Evolutionary conservation across 2,329 filamentous ascomycete species (phyloP).

Genomic region (Aspergillus quadricinctus): DNA sequence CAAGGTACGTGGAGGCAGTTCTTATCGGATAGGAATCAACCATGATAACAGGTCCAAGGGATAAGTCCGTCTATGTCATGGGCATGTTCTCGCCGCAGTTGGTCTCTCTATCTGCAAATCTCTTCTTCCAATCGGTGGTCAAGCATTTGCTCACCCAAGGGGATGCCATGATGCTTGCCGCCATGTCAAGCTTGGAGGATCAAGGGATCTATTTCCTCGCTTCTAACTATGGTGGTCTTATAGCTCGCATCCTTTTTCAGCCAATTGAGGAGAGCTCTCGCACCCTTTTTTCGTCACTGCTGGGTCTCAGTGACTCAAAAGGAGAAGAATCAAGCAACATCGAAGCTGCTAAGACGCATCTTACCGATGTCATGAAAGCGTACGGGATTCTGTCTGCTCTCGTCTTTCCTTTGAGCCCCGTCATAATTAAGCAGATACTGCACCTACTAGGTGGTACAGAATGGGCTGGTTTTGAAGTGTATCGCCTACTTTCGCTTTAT

Average conservation of each 20-base stretch:
- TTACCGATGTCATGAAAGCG: conserved; percentile 56
- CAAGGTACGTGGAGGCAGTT: conserved; percentile 34
- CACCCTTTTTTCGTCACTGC: conserved; percentile 79
- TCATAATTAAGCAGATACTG: conserved; percentile 68
- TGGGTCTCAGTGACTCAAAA: conserved; percentile 43
- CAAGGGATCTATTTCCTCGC: conserved; percentile 92
- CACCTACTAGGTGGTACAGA: conserved; percentile 68
- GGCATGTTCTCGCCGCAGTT: conserved; percentile 66
- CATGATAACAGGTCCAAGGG: conserved; percentile 18
- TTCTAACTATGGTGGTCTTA: conserved; percentile 86
- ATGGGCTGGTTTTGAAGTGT: conserved; percentile 73
- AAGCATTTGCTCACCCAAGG: conserved; percentile 95
- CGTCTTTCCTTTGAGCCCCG: conserved; percentile 67
- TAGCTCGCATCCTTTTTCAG: conserved; percentile 86
- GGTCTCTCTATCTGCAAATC: conserved; percentile 68
- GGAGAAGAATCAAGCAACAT: conserved; percentile 14
- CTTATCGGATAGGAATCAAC: background rate
- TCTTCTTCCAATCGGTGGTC: conserved; percentile 81
- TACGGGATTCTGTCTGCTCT: conserved; percentile 72
- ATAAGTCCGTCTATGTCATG: conserved; percentile 45
- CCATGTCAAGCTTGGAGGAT: conserved; percentile 69
- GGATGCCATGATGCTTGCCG: conserved; percentile 80
- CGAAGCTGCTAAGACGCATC: conserved; percentile 27
- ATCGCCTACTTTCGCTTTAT: conserved; percentile 70
- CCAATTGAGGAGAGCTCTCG: conserved; percentile 92